Percentiles rank a stretch among this genome's conserved stretches.
Conservation (phyloP, 1,284 basidiomycete genomes). For the Cutaneotrichosporon arboriforme region DNA sequence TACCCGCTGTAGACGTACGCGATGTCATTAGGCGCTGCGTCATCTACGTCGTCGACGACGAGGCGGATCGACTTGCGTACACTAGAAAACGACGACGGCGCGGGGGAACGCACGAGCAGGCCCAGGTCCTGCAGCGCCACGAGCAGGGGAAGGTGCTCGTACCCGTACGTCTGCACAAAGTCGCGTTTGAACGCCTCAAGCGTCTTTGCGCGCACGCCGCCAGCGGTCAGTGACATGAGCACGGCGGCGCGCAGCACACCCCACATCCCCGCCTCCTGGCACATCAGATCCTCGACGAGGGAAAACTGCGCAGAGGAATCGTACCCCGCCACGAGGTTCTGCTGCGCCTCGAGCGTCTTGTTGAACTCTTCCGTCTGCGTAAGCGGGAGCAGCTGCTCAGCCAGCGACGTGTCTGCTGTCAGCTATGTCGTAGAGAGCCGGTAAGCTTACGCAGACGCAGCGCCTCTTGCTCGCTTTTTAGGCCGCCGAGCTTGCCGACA, state of each 20-base stretch:
- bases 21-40: slow-evolving; percentile 73
- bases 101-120: slow-evolving; percentile 52
- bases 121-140: slow-evolving; percentile 69
- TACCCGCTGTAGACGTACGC: slow-evolving; percentile 96
- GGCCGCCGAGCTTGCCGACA: slow-evolving; percentile 84
- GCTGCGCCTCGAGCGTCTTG: slow-evolving; percentile 88
- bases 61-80: slow-evolving; percentile 82
- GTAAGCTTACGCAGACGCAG: slow-evolving; percentile 69
- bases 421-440: background rate
- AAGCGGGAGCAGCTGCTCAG: slow-evolving; percentile 79
- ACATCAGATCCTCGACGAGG: slow-evolving; percentile 79
- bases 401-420: slow-evolving; percentile 75
- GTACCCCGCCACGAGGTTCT: slow-evolving; percentile 89
- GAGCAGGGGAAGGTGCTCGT: slow-evolving; percentile 77
- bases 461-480: slow-evolving; percentile 86
- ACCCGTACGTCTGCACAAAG: slow-evolving; percentile 91
- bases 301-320: slow-evolving; percentile 68
- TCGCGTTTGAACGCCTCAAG: slow-evolving; percentile 87
- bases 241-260: slow-evolving; percentile 74
- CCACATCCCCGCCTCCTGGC: slow-evolving; percentile 66
- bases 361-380: slow-evolving; percentile 88
- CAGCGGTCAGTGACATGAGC: slow-evolving; percentile 72
- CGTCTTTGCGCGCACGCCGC: slow-evolving; percentile 79
- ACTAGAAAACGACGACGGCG: slow-evolving; percentile 53
- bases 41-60: slow-evolving; percentile 79